A percentile compares a stretch with the other conserved stretches of the same genome.
Conservation (phyloP, 371 early-diverging fungal genomes). For the Mucor irregularis region DNA sequence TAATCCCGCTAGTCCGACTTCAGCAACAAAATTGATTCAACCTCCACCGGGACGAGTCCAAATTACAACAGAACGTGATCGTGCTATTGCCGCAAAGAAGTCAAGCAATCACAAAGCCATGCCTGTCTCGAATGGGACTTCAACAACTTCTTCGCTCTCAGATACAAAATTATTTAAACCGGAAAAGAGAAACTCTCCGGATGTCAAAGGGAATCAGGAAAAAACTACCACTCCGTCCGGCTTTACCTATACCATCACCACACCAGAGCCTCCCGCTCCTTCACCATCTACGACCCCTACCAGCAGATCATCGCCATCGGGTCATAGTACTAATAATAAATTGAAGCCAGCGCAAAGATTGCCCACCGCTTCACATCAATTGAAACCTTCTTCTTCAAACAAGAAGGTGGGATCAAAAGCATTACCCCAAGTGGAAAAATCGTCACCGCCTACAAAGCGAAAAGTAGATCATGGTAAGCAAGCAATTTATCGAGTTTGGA, state of each 20-base stretch:
- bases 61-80: neutral
- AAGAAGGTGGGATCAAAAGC: conserved; percentile 4
- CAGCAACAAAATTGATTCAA: conserved; percentile 1
- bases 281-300: neutral
- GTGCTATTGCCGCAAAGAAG: neutral
- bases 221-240: neutral
- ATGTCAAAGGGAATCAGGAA: neutral
- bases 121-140: too few species aligned
- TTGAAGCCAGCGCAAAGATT: too few species aligned
- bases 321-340: too few species aligned
- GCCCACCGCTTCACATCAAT: neutral
- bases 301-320: too few species aligned
- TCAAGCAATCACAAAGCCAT: too few species aligned
- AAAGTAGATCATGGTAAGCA: neutral
- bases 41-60: neutral
- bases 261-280: neutral
- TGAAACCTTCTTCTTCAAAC: conserved; percentile 11
- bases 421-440: neutral
- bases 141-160: too few species aligned
- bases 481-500: too few species aligned
- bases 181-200: neutral
- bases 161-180: too few species aligned
- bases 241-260: neutral
- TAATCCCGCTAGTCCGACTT: neutral
- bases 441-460: neutral